Evolutionary conservation across 352 stramenopile genomes (phyloP).

Genomic region (Aphanomyces invadans): DNA sequence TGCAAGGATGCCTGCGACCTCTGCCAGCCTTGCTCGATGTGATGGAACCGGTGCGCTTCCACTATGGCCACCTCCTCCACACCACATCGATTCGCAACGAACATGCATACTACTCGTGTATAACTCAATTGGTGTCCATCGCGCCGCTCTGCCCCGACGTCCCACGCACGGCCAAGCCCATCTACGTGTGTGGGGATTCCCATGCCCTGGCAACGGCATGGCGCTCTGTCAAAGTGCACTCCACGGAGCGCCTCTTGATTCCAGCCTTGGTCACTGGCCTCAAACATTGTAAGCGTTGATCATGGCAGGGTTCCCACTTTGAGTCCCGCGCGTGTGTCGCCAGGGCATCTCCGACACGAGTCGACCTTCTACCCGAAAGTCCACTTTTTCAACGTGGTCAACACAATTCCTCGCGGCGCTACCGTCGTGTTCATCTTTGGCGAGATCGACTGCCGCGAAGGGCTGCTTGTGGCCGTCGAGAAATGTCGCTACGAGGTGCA

Average conservation of each 20-base stretch:
- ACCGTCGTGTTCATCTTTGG: constrained; percentile 89
- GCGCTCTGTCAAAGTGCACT: constrained; percentile 40
- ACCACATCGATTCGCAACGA: constrained; percentile 79
- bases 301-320: constrained; percentile 2
- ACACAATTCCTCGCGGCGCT: constrained; percentile 42
- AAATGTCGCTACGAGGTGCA: constrained; percentile 78
- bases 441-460: constrained; percentile 95
- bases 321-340: not conserved
- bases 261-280: constrained; percentile 87
- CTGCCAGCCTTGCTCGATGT: constrained; percentile 46
- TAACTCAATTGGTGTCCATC: constrained; percentile 70
- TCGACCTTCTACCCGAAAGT: constrained; percentile 89
- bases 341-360: constrained; percentile 73
- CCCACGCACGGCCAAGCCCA: not conserved
- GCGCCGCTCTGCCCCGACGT: not conserved
- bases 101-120: constrained; percentile 82
- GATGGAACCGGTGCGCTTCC: constrained; percentile 58
- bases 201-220: constrained; percentile 87
- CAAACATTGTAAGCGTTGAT: constrained; percentile 86
- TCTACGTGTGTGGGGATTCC: constrained; percentile 90
- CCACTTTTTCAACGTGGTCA: constrained; percentile 78
- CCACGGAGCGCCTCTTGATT: constrained; percentile 26
- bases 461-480: constrained; percentile 81
- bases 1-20: constrained; percentile 42
- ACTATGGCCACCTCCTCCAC: constrained; percentile 48